A percentile compares a stretch with the other conserved stretches of the same genome.
These are phyloP conservation scores for Candida parachauliodes DNA, from an alignment of 805 yeast genomes.

Conservation along the genomic window DNA sequence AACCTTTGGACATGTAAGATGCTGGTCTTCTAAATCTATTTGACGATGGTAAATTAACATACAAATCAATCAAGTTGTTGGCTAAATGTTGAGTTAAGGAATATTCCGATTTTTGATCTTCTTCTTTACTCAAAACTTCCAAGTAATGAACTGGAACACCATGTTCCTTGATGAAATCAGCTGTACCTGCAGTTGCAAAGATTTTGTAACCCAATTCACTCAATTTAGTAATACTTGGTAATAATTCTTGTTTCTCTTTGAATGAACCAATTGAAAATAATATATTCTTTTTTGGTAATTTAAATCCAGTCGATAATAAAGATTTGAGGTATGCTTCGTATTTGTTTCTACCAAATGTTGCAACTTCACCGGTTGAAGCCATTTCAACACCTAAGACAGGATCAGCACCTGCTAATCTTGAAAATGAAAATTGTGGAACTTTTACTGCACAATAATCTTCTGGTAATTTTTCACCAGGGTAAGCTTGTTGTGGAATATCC, in stretches of 20 bases:
- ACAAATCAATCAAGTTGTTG: conserved; percentile 91
- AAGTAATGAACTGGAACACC: conserved; percentile 91
- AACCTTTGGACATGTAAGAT: conserved; percentile 94
- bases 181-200: conserved; percentile 98
- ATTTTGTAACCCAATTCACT: conserved; percentile 82
- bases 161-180: conserved; percentile 95
- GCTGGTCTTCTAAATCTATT: conserved; percentile 99
- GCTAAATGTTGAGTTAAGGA: conserved; percentile 96
- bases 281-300: conserved; percentile 90
- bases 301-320: conserved; percentile 91
- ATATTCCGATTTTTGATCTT: conserved; percentile 85
- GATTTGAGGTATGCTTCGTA: conserved; percentile 97
- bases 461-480: conserved; percentile 86
- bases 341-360: conserved; percentile 92
- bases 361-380: conserved; percentile 99
- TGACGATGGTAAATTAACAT: conserved; percentile 94
- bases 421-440: conserved; percentile 97
- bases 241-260: conserved; percentile 90
- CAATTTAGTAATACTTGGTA: conserved; percentile 81
- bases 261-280: conserved; percentile 92
- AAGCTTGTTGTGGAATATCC: conserved; percentile 84
- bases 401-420: conserved; percentile 98
- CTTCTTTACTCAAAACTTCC: conserved; percentile 75
- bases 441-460: conserved; percentile 80
- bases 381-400: conserved; percentile 98